Percentiles rank a stretch among this genome's conserved stretches.
These are phyloP conservation scores for Leccinellum albellum DNA, from an alignment of 768 basidiomycete genomes.

Conservation along the genomic window DNA sequence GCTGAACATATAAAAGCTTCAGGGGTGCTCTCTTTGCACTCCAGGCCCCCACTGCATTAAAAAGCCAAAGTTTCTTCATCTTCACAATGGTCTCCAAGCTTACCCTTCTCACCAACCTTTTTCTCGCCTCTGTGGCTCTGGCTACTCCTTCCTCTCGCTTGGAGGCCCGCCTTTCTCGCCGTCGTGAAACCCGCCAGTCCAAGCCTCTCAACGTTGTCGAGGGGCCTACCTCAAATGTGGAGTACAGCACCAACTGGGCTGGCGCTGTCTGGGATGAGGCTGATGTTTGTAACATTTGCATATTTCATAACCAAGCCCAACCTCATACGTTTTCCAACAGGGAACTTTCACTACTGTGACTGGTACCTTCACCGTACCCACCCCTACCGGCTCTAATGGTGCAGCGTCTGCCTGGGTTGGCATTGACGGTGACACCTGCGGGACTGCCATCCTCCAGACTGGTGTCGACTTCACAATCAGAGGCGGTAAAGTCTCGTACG, in stretches of 20 bases:
- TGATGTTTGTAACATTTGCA: constrained; percentile 6
- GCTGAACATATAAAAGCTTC: constrained; percentile 11
- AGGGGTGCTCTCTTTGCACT: neutral
- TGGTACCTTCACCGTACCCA: constrained; percentile 20
- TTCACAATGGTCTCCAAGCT: constrained; percentile 8
- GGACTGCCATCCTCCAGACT: neutral
- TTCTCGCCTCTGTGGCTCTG: too few relatives aligned
- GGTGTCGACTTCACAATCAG: constrained; percentile 17
- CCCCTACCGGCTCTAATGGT: constrained; percentile 4
- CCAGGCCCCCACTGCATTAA: neutral
- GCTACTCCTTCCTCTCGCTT: too few relatives aligned
- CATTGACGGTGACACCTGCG: neutral
- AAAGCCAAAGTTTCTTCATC: neutral
- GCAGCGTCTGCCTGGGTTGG: constrained; percentile 24
- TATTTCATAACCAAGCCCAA: neutral
- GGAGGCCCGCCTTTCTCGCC: too few relatives aligned
- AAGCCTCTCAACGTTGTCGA: too few relatives aligned
- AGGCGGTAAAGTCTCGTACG: constrained; percentile 6
- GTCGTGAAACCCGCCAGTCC: too few relatives aligned
- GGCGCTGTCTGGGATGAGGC: constrained; percentile 10
- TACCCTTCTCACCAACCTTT: too few relatives aligned
- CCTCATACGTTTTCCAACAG: constrained; percentile 8
- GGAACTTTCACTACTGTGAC: constrained; percentile 19
- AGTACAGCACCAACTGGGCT: too few relatives aligned
- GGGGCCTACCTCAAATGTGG: too few relatives aligned